These are phyloP conservation scores for Globisporangium paroecandrum DNA, from an alignment of 352 stramenopile genomes.

Conservation along the genomic window DNA sequence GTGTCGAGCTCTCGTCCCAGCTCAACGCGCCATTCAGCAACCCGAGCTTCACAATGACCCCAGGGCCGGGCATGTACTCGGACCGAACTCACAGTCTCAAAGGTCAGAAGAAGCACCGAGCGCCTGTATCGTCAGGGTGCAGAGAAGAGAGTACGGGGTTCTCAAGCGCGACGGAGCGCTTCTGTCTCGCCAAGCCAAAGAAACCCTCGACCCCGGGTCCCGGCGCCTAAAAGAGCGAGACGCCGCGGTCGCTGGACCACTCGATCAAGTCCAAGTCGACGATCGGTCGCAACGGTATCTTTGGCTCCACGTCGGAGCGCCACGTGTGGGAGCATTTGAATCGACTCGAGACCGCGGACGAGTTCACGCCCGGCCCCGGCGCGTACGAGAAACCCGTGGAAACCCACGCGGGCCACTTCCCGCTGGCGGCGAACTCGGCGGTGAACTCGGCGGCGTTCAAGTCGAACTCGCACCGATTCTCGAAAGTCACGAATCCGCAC, in stretches of 20 bases:
- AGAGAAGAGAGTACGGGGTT: constrained; percentile 58
- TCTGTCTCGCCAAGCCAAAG: constrained; percentile 49
- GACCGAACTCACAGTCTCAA: constrained; percentile 14
- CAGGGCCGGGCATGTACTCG: constrained; percentile 58
- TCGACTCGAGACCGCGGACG: constrained; percentile 34
- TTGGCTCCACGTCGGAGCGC: constrained; percentile 73
- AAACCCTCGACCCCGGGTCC: constrained; percentile 37
- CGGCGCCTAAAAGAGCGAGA: constrained; percentile 61
- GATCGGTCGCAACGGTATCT: constrained; percentile 64
- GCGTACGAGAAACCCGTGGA: constrained; percentile 37
- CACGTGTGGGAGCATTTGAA: constrained; percentile 64
- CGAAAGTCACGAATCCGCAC: constrained; percentile 33
- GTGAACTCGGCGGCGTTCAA: constrained; percentile 57
- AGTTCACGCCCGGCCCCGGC: constrained; percentile 51
- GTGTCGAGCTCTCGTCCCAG: constrained; percentile 51
- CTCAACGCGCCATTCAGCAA: constrained; percentile 53
- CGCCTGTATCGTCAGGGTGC: constrained; percentile 4
- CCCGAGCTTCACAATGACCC: constrained; percentile 52
- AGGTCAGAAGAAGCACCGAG: constrained; percentile 17
- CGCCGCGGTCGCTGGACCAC: constrained; percentile 53
- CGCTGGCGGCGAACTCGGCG: constrained; percentile 33
- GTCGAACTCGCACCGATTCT: constrained; percentile 50
- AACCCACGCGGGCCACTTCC: constrained; percentile 33
- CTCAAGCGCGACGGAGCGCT: constrained; percentile 57
- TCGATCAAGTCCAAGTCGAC: constrained; percentile 40